These are phyloP conservation scores for Echria macrotheca DNA, from an alignment of 495 filamentous ascomycete species.

Conservation along the genomic window DNA sequence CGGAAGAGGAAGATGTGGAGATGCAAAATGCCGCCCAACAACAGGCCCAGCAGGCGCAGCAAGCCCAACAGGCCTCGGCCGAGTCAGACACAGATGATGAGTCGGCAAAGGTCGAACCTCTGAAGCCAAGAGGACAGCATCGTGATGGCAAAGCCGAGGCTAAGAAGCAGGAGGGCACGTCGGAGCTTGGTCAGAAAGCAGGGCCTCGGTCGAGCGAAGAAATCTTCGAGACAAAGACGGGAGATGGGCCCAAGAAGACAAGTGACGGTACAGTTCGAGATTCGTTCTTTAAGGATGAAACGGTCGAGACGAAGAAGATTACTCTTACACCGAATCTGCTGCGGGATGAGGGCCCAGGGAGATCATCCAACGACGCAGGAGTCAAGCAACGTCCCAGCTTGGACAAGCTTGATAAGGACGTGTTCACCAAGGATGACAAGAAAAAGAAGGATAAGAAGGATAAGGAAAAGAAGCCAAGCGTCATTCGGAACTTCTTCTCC, in stretches of 20 bases:
- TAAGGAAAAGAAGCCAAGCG: conserved; percentile 87
- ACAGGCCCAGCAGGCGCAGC: conserved; percentile 32
- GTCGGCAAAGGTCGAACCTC: conserved; percentile 44
- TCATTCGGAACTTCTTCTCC: conserved; percentile 92
- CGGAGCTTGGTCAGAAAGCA: conserved; percentile 25
- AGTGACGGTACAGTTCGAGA: conserved; percentile 82
- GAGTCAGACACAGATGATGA: conserved; percentile 38
- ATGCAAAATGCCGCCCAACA: conserved; percentile 29
- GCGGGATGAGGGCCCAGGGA: conserved; percentile 67
- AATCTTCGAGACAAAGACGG: conserved; percentile 52
- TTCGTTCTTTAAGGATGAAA: conserved; percentile 96
- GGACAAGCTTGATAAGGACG: conserved; percentile 52
- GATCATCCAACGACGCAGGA: conserved; percentile 57
- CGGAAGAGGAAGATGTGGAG: conserved; percentile 69
- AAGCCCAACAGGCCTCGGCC: conserved; percentile 27
- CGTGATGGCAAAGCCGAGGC: conserved; percentile 44
- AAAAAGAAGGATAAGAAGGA: conserved; percentile 72
- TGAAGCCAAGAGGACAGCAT: conserved; percentile 36
- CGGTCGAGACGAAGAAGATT: conserved; percentile 92
- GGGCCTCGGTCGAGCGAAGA: conserved; percentile 54
- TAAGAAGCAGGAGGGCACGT: conserved; percentile 34
- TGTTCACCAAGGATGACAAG: conserved; percentile 44
- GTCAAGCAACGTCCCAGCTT: conserved; percentile 52
- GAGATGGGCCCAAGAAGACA: conserved; percentile 54
- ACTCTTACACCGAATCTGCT: conserved; percentile 93